Conservation (phyloP, 2,329 filamentous ascomycete species). For the Pyrenochaeta sp. region DNA sequence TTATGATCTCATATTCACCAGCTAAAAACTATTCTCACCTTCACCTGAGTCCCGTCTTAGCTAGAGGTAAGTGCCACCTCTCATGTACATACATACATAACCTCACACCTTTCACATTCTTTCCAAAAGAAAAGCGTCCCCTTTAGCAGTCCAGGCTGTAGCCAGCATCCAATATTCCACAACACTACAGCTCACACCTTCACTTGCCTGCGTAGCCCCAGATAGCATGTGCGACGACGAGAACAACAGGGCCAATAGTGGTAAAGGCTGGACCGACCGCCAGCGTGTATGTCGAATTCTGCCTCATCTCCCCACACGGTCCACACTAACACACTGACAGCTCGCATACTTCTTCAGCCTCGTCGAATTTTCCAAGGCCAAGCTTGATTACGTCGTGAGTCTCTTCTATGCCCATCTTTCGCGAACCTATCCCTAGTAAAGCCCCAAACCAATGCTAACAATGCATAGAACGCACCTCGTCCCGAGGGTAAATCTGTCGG, state of each 20-base stretch:
- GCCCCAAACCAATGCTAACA: background rate
- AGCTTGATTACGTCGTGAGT: constrained; percentile 25
- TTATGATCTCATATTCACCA: too few species aligned
- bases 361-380: constrained; percentile 20
- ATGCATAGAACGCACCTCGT: constrained; percentile 22
- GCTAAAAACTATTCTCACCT: too few species aligned
- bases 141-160: background rate
- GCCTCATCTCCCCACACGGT: background rate
- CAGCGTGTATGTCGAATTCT: constrained; percentile 18
- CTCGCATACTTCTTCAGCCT: constrained; percentile 21
- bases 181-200: background rate
- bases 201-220: background rate
- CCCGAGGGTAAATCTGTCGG: constrained; percentile 22
- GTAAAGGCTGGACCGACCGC: constrained; percentile 23
- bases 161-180: background rate
- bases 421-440: background rate
- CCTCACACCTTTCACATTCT: too few species aligned
- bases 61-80: too few species aligned
- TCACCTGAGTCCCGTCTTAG: too few species aligned
- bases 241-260: background rate
- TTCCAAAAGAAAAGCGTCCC: too few species aligned
- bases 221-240: constrained; percentile 13
- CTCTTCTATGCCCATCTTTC: too few species aligned
- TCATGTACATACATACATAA: too few species aligned
- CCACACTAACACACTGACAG: constrained; percentile 7